Conservation (phyloP, 805 yeast genomes). For the Kodamaea nitidulidarum region DNA sequence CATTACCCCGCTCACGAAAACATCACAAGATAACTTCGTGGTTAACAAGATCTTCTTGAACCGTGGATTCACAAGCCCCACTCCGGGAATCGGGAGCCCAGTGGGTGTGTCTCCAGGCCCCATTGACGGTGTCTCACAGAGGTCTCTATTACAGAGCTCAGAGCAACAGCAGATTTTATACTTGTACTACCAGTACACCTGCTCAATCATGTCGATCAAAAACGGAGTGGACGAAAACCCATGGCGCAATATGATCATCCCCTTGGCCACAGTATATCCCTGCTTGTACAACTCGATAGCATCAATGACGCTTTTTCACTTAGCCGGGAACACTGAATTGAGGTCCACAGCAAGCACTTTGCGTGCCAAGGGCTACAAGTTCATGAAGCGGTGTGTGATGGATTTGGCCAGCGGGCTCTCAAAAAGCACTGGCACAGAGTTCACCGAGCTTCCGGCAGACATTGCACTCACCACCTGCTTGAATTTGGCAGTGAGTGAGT, state of each 20-base stretch:
- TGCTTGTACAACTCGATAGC: slow-evolving; percentile 61
- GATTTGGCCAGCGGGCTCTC: slow-evolving; percentile 57
- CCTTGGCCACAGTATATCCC: slow-evolving; percentile 51
- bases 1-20: too few relatives aligned
- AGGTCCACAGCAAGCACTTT: slow-evolving; percentile 43
- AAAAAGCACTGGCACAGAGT: slow-evolving; percentile 16
- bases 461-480: slow-evolving; percentile 65
- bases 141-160: slow-evolving; percentile 20
- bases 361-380: slow-evolving; percentile 47
- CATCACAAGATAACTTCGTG: slow-evolving; percentile 3
- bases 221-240: slow-evolving; percentile 66
- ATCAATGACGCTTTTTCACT: slow-evolving; percentile 63
- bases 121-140: slow-evolving; percentile 8
- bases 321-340: slow-evolving; percentile 33
- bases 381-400: slow-evolving; percentile 58
- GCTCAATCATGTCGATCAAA: slow-evolving; percentile 55
- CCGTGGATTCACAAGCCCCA: slow-evolving; percentile 1
- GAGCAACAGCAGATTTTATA: slow-evolving; percentile 36
- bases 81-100: slow-evolving; percentile 1
- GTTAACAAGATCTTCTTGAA: slow-evolving; percentile 7
- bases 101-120: slow-evolving; percentile 4
- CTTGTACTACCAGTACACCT: slow-evolving; percentile 34
- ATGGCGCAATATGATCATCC: slow-evolving; percentile 57
- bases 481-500: slow-evolving; percentile 59
- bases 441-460: slow-evolving; percentile 47